These are phyloP conservation scores for Micromonas pusilla DNA, from an alignment of 139 green algal genomes.

Conservation along the genomic window DNA sequence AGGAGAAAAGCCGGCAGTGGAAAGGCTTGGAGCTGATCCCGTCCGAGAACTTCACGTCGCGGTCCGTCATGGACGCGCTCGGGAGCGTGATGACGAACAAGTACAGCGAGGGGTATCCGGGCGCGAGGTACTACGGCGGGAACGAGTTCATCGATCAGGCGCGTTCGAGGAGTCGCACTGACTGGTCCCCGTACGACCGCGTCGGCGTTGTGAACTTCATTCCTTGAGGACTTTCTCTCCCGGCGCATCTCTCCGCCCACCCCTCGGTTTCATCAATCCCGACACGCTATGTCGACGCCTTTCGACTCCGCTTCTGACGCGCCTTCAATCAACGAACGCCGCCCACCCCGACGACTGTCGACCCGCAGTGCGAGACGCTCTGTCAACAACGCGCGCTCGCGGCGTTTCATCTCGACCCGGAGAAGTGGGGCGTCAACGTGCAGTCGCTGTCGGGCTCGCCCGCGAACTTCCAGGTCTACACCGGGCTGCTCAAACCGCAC, in stretches of 20 bases:
- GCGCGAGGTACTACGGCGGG: constrained; percentile 89
- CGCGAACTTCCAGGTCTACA: constrained; percentile 98
- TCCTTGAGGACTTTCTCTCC: too few relatives aligned
- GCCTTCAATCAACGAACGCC: too few relatives aligned
- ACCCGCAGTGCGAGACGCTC: too few relatives aligned
- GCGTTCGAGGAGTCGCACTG: too few relatives aligned
- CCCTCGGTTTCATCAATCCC: too few relatives aligned
- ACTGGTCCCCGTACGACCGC: too few relatives aligned
- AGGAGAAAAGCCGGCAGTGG: constrained; percentile 94
- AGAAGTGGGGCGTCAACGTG: constrained; percentile 72
- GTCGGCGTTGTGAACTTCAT: too few relatives aligned
- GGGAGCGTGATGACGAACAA: constrained; percentile 97
- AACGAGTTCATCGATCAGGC: constrained; percentile 98
- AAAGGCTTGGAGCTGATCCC: constrained; percentile 97
- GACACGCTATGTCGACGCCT: too few relatives aligned
- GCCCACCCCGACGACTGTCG: too few relatives aligned
- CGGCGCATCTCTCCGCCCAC: too few relatives aligned
- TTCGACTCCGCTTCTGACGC: too few relatives aligned
- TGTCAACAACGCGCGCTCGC: constrained; percentile 79
- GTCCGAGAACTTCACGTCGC: constrained; percentile 94
- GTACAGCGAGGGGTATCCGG: constrained; percentile 83
- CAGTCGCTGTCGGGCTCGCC: constrained; percentile 92
- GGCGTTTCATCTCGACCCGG: constrained; percentile 79
- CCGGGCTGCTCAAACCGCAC: constrained; percentile 89
- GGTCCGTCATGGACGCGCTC: constrained; percentile 87